phyloP scores from a whole-genome alignment of 805 yeast genomes.

The Candida orba region DNA sequence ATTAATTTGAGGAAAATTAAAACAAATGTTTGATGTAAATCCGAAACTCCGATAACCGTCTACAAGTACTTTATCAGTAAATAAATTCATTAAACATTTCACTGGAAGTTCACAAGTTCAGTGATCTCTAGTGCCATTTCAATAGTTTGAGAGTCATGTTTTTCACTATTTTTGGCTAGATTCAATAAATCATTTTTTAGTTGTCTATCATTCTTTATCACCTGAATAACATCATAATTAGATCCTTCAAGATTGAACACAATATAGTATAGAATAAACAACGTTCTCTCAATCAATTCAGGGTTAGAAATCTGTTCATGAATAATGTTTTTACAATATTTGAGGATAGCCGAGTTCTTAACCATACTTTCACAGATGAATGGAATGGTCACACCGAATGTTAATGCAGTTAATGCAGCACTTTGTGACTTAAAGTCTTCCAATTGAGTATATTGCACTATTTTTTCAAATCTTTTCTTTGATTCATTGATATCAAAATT shows the following conservation, averaged over 20 bases:
- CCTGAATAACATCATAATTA: slow-evolving; percentile 1
- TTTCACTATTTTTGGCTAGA: neutral
- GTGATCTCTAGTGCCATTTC: slow-evolving; percentile 15
- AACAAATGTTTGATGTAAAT: too few relatives aligned
- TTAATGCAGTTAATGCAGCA: slow-evolving; percentile 32
- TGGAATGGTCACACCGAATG: slow-evolving; percentile 28
- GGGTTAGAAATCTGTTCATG: slow-evolving; percentile 23
- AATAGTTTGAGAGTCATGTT: slow-evolving; percentile 3
- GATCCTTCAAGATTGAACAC: slow-evolving; percentile 19
- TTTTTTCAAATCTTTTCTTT: slow-evolving; percentile 32
- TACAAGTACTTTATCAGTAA: too few relatives aligned
- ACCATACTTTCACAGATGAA: slow-evolving; percentile 28
- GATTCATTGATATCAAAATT: slow-evolving; percentile 36
- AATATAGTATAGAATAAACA: slow-evolving; percentile 25
- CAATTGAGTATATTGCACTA: slow-evolving; percentile 34
- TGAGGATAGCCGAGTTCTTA: slow-evolving; percentile 19
- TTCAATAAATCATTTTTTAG: slow-evolving; percentile 5
- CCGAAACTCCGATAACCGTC: neutral
- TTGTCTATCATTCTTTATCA: slow-evolving; percentile 1
- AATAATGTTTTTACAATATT: slow-evolving; percentile 22
- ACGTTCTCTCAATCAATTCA: slow-evolving; percentile 26
- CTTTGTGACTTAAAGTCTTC: slow-evolving; percentile 35
- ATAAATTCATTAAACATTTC: neutral
- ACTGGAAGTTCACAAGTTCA: neutral
- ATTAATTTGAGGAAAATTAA: neutral